Percentiles rank a stretch among this genome's conserved stretches.
phyloP scores from a whole-genome alignment of 1,139 yeast species.

The Petasospora fabianii region DNA sequence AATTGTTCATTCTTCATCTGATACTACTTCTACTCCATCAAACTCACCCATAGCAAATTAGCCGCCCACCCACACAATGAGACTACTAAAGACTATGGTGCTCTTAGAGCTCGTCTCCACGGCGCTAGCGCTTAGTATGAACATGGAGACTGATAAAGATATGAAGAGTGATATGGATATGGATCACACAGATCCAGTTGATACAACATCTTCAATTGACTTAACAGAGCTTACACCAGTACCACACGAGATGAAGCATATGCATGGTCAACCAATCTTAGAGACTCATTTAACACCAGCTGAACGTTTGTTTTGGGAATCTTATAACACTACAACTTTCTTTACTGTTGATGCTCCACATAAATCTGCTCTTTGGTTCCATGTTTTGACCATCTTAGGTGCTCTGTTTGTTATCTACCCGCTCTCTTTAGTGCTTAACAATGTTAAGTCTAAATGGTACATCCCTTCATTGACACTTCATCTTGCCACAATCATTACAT shows the following conservation, averaged over 20 bases:
- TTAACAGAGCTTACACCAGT: conserved; percentile 27
- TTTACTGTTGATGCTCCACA: conserved; percentile 52
- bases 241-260: conserved; percentile 48
- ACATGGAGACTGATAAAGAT: conserved; percentile 1
- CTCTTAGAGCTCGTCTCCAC: conserved; percentile 3
- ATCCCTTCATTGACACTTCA: conserved; percentile 55
- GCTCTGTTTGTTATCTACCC: conserved; percentile 67
- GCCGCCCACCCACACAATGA: no score
- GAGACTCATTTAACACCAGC: conserved; percentile 65
- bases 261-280: conserved; percentile 77
- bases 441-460: conserved; percentile 54
- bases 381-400: conserved; percentile 43
- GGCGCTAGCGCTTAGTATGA: conserved; percentile 9
- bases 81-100: no score
- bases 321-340: conserved; percentile 76
- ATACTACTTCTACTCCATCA: no score
- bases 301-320: conserved; percentile 75
- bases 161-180: conserved; percentile 22
- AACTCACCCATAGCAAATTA: no score
- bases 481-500: conserved; percentile 40
- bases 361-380: conserved; percentile 54
- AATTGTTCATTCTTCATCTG: no score
- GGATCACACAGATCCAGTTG: background rate
- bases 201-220: conserved; percentile 5
- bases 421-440: conserved; percentile 59